Evolutionary conservation across 306 rosid genomes (phyloP), one percentile per base, ranked within the genome.

Genomic region (Arachis hypogaea): DNA sequence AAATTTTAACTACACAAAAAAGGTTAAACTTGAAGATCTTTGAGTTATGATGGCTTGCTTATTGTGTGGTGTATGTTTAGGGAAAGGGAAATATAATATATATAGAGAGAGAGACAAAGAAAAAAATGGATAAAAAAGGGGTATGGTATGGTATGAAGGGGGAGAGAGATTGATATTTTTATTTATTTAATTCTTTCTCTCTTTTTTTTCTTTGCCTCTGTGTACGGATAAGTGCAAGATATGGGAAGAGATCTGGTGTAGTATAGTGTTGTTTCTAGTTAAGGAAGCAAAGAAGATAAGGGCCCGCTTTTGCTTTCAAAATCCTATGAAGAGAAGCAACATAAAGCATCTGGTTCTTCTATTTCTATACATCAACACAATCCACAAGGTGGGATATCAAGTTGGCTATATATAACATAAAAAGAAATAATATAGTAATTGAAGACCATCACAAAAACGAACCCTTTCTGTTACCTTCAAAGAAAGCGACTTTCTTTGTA

Each of bases 251-350:
- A 65, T 77, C 75, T 73, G 73, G 2, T 28, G 9, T 70, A 67
- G 92, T 83, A 70, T 50, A 42, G 1, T 8, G 6, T 59, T 82
- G 93, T 80, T 63, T 61, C 69, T 49, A 55, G 84, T 82, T 86
- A 84, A 85, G 91, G 96, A 88, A 84, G 91, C 94, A 88, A 74
- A 82, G 76, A 62, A 78, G 82, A 79, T 81, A 80, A 84, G 90
- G 86, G 79, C 82, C 85, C 79, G 77, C 83, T 73, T 73, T 69
- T 66, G 63, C 78, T 66, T 68, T 82, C 85, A 80, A 83, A 83
- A 82, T 77, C 86, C 83, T 76, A 73, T 28, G 68, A 54, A 82
- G 80, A 47, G 83, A 82, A 81, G 88, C 96, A 91, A 86, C 98
- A 94, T 71, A 89, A 86, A 91, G 73, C 94, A 91, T 93, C 94